These are phyloP conservation scores for Colletotrichum graminicola DNA, from an alignment of 2,329 filamentous ascomycete genomes.

Conservation along the genomic window DNA sequence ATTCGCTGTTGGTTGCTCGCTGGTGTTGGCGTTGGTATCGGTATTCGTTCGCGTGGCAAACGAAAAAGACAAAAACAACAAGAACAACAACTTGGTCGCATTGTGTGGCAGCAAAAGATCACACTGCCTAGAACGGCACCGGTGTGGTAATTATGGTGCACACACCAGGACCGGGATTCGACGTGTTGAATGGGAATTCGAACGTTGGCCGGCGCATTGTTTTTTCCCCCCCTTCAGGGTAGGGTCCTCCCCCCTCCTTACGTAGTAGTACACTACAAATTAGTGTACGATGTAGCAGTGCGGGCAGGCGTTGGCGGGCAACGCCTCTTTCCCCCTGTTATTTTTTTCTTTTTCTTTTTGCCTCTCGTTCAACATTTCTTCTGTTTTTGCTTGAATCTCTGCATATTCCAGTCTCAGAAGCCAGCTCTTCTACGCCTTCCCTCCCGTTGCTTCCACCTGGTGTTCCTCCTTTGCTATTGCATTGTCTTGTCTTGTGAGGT, in stretches of 20 bases:
- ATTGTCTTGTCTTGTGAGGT: slow-evolving; percentile 26
- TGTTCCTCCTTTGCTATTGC: slow-evolving; percentile 1
- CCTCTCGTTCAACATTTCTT: slow-evolving; percentile 31
- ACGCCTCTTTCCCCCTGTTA: neutral
- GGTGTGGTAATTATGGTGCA: no score
- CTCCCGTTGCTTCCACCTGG: neutral
- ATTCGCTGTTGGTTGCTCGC: no score
- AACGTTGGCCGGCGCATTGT: slow-evolving; percentile 6
- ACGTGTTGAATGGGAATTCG: slow-evolving; percentile 4
- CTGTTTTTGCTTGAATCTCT: neutral
- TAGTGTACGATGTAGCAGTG: slow-evolving; percentile 6
- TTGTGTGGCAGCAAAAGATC: neutral
- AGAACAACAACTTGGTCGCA: neutral
- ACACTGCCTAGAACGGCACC: neutral
- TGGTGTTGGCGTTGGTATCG: neutral
- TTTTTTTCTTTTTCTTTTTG: neutral
- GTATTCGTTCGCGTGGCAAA: slow-evolving; percentile 1
- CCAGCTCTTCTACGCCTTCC: neutral
- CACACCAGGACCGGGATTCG: neutral
- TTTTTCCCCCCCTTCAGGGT: neutral
- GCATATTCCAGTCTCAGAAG: neutral
- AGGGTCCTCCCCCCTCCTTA: no score
- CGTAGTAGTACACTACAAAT: no score
- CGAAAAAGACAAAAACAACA: neutral
- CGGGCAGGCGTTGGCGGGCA: slow-evolving; percentile 29